phyloP scores from a whole-genome alignment of 2,329 filamentous ascomycete genomes.

The Metarhizium sp. region DNA sequence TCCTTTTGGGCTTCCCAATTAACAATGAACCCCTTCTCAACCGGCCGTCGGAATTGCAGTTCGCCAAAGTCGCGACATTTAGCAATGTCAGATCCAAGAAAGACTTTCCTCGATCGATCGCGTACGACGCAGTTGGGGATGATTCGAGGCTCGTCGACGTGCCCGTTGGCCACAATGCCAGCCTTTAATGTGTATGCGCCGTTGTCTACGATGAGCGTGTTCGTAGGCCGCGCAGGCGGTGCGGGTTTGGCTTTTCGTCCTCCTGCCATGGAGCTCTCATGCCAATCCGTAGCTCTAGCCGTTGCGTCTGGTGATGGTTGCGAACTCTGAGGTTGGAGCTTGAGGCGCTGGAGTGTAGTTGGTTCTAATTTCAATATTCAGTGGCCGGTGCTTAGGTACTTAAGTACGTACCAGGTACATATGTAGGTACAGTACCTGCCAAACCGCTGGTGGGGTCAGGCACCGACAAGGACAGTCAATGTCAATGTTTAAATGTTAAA shows the following conservation, averaged over 20 bases:
- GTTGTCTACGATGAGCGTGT: slow-evolving; percentile 86
- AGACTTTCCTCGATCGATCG: slow-evolving; percentile 68
- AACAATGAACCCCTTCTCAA: slow-evolving; percentile 90
- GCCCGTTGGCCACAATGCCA: slow-evolving; percentile 53
- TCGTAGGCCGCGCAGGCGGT: slow-evolving; percentile 43
- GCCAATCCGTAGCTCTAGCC: background rate
- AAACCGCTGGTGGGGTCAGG: too few relatives aligned
- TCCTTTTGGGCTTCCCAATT: slow-evolving; percentile 96
- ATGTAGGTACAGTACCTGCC: too few relatives aligned
- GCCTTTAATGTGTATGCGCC: slow-evolving; percentile 88
- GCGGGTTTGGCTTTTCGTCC: slow-evolving; percentile 43
- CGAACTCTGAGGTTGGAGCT: background rate
- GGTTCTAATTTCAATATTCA: too few relatives aligned
- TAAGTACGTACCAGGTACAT: too few relatives aligned
- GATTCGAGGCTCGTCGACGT: slow-evolving; percentile 49
- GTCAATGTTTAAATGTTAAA: too few relatives aligned
- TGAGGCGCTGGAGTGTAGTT: background rate
- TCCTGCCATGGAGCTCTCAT: slow-evolving; percentile 28
- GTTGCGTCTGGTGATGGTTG: background rate
- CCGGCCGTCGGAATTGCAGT: slow-evolving; percentile 73
- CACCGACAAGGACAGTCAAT: too few relatives aligned
- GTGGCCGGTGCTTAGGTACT: too few relatives aligned
- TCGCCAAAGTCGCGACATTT: slow-evolving; percentile 84
- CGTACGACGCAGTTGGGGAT: slow-evolving; percentile 87
- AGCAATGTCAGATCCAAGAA: slow-evolving; percentile 69